Evolutionary conservation across 163 green algal species (phyloP).

Genomic region (Coccomyxa subellipsoidea): DNA sequence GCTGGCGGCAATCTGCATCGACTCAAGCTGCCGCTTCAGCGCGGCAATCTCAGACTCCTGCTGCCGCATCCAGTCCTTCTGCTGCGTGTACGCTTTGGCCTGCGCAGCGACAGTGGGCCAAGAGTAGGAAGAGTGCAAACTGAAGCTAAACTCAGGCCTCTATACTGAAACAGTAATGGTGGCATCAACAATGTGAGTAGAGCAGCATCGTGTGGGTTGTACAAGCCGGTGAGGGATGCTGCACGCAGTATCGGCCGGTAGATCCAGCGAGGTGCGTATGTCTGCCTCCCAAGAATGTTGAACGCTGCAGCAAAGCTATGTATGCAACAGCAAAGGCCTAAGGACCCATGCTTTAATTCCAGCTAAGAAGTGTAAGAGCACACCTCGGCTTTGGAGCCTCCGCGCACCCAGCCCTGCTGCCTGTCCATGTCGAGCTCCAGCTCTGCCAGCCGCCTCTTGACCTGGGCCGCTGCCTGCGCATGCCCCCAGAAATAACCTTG

Average conservation of each 20-base stretch:
- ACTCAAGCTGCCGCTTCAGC: conserved; percentile 16
- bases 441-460: conserved; percentile 12
- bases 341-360: too few relatives aligned
- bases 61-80: not conserved
- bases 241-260: too few relatives aligned
- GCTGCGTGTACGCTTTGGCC: not conserved
- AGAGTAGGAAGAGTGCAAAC: too few relatives aligned
- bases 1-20: not conserved
- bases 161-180: too few relatives aligned
- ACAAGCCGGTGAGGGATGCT: too few relatives aligned
- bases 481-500: not conserved
- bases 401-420: conserved; percentile 17
- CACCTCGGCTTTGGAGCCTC: conserved; percentile 13
- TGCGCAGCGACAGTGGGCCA: not conserved
- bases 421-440: conserved; percentile 23
- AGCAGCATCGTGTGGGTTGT: too few relatives aligned
- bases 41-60: conserved; percentile 18
- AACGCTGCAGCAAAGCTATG: too few relatives aligned
- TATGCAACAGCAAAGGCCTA: too few relatives aligned
- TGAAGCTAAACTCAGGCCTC: too few relatives aligned
- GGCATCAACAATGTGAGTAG: too few relatives aligned
- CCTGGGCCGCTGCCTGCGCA: not conserved
- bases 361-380: not conserved
- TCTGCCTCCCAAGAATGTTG: too few relatives aligned
- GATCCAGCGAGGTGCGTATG: too few relatives aligned